Evolutionary conservation across 768 basidiomycete species (phyloP), one percentile per base, ranked within the genome.

Genomic region (Leccinellum albellum): DNA sequence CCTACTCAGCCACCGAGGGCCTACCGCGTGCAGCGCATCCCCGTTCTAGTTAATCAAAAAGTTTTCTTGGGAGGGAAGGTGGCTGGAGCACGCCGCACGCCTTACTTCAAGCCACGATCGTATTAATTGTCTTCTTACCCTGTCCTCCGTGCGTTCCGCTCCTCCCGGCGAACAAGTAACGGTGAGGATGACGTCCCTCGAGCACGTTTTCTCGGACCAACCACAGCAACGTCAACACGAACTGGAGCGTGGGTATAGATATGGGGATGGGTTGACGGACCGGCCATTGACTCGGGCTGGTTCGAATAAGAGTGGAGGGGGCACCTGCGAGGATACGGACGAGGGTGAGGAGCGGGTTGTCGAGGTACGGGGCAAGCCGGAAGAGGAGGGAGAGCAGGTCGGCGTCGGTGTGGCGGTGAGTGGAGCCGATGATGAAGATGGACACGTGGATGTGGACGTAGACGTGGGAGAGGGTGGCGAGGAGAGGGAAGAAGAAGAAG

Each of bases 151-250:
- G 70, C 48, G 23, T 50, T 53, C 53, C 32, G 55, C 21, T 37
- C 31, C 31, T 40, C 54, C 51, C 40, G 20, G 40, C 5, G 0
- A 37, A 37, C 35, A 37, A 37, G 9, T 37, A 3, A 42, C 40
- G 20, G 40, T 20, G 40, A 42, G 40, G 40, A 73, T 70, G 69
- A 73, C 71, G 35, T 60, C 67, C 45, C 50, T 63, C 60, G 61
- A 73, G 15, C 63, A 62, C 54, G 57, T 60, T 61, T 58, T 58
- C 26, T 55, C 66, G 59, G 59, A 60, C 51, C 60, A 42, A 42
- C 20, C 20, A 10, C 40, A 20, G 20, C 40, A 42, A 20, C 37
- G 20, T 40, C n/a, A 40, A 40, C 20, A 42, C 5, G 40, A 42
- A 6, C 5, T 42, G 6, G 40, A 42, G 40, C 9, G 40, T 42